These are phyloP conservation scores for Yarrowia osloensis DNA, from an alignment of 805 yeast genomes.

Conservation along the genomic window DNA sequence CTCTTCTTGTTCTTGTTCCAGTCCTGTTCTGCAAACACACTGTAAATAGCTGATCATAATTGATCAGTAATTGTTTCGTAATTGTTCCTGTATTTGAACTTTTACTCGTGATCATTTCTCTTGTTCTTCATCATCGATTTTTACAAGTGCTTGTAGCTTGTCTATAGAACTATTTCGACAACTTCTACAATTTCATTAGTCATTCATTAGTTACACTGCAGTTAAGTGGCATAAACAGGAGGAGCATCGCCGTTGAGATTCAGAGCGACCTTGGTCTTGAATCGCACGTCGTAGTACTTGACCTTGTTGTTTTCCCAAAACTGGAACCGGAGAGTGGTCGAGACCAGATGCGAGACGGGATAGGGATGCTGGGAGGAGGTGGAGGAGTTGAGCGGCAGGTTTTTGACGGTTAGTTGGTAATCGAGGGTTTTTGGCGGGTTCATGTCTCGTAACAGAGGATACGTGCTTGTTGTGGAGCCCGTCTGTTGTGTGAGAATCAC, in stretches of 20 bases:
- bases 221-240: neutral
- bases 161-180: too few species aligned
- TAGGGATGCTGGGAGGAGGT: neutral
- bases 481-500: slow-evolving; percentile 3
- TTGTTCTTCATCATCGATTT: too few species aligned
- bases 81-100: too few species aligned
- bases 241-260: slow-evolving; percentile 23
- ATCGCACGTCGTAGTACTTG: slow-evolving; percentile 8
- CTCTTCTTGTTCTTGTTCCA: too few species aligned
- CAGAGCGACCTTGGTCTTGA: neutral
- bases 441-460: neutral
- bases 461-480: neutral
- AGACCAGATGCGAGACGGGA: neutral
- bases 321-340: slow-evolving; percentile 4
- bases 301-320: neutral
- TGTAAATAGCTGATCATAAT: too few species aligned
- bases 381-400: neutral
- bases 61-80: too few species aligned
- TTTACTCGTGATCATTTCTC: too few species aligned
- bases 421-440: neutral
- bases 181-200: too few species aligned
- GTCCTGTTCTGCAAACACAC: too few species aligned
- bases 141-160: too few species aligned
- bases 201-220: too few species aligned
- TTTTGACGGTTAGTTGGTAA: neutral